phyloP scores from a whole-genome alignment of 192 early-diverging fungal genomes.

The Cetraspora pellucida region DNA sequence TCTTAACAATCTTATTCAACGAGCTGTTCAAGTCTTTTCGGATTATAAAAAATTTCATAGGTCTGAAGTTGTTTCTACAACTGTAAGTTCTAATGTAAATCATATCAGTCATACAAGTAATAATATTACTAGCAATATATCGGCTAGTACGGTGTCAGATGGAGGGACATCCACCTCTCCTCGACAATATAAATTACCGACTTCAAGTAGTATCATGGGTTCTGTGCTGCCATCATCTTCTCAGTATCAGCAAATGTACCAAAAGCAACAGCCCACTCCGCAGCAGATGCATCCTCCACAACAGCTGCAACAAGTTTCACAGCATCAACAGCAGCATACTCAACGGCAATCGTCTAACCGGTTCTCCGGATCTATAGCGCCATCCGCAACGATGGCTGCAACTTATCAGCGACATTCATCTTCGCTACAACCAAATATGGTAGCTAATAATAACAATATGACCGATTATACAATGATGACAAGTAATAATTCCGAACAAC shows the following conservation, averaged over 20 bases:
- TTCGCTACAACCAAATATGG: constrained; percentile 6
- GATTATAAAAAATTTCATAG: constrained; percentile 17
- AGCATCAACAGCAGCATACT: constrained; percentile 13
- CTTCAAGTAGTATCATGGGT: background rate
- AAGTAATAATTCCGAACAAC: background rate
- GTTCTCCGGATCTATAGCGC: background rate
- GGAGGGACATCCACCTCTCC: background rate
- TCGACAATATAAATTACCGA: constrained; percentile 19
- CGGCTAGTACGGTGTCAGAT: background rate
- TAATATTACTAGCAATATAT: constrained; percentile 6
- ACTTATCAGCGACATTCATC: constrained; percentile 9
- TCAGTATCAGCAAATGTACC: constrained; percentile 15
- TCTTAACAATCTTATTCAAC: constrained; percentile 27
- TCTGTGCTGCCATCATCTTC: background rate
- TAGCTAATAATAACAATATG: background rate
- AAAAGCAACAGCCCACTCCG: background rate
- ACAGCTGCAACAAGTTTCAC: background rate
- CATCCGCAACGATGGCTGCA: constrained; percentile 5
- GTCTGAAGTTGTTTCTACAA: background rate
- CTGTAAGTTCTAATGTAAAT: background rate
- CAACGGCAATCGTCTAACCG: background rate
- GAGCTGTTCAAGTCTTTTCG: constrained; percentile 18
- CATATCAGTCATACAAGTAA: background rate
- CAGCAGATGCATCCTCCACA: background rate
- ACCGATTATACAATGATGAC: constrained; percentile 12